Base-by-base conservation (phyloP, 75 land plant genomes). In the Azolla pinnata region DNA sequence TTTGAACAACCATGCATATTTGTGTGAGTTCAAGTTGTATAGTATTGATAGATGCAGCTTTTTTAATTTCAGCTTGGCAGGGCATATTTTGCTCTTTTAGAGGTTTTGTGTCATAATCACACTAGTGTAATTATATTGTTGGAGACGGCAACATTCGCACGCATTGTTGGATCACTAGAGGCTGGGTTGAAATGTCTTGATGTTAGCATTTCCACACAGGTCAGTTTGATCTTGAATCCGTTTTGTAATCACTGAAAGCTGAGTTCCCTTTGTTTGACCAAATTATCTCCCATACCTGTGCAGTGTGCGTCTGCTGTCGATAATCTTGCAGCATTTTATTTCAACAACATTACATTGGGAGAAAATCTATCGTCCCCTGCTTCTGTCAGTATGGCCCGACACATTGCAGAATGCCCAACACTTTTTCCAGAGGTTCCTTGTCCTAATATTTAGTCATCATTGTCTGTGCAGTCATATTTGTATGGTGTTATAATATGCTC, bases 281-380 rank as follows among this genome's bases (percentile, higher is more conserved):
- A n/a, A n/a, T n/a, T n/a, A n/a, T n/a, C n/a, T n/a, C n/a, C n/a
- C n/a, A n/a, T n/a, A n/a, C n/a, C n/a, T 48, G 21, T 52, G 28
- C 82, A 91, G 97, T 87, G 88, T 72, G 93, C 97, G 7, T 75
- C 83, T 35, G 83, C 97, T 29, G 81, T 91, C 47, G 97, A 91
- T 55, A 75, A 75, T 57, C 62, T 91, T 67, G 93, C 97, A 53
- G 75, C 82, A 32, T 91, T 61, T 71, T 91, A 91, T 57, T 91
- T 91, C 82, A 88, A 84, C 63, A 79, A 91, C 52, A 78, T 91
- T n/a, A 88, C 83, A 31, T 47, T 67, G 47, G 93, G 81, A 14
- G 97, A 91, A 59, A 66, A 66, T 8, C 83, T 88, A 18, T 69
- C 81, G 8, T 65, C 81, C 19, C 75, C 75, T 30, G 75, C 79